Evolutionary conservation across 352 stramenopile genomes (phyloP).

Genomic region (Pythium phragmiticola): DNA sequence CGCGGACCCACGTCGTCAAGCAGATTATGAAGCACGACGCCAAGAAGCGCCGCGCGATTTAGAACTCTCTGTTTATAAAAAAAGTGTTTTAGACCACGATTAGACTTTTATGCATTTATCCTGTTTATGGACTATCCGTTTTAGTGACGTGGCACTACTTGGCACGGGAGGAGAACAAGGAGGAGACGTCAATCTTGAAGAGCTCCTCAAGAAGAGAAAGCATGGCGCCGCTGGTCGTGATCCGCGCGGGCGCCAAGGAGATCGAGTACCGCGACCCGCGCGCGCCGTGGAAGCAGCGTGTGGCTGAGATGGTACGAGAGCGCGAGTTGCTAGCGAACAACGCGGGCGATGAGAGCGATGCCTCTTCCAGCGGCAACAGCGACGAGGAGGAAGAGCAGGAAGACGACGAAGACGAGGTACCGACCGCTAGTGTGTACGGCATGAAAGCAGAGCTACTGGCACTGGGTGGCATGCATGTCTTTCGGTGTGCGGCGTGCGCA

Average conservation of each 20-base stretch:
- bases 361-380: slow-evolving; percentile 16
- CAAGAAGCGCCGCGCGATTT: slow-evolving; percentile 64
- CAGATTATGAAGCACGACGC: slow-evolving; percentile 82
- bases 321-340: neutral
- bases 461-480: slow-evolving; percentile 47
- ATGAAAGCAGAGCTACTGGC: slow-evolving; percentile 50
- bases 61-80: neutral
- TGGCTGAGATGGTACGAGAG: slow-evolving; percentile 22
- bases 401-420: slow-evolving; percentile 23
- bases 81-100: no score
- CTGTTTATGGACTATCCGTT: neutral
- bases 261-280: slow-evolving; percentile 68
- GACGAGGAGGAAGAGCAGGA: slow-evolving; percentile 21
- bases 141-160: slow-evolving; percentile 12
- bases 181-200: slow-evolving; percentile 18
- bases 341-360: slow-evolving; percentile 27
- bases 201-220: neutral
- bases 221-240: slow-evolving; percentile 78
- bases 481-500: slow-evolving; percentile 62
- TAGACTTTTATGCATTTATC: no score
- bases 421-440: slow-evolving; percentile 28
- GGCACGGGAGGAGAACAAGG: slow-evolving; percentile 14
- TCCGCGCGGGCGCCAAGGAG: slow-evolving; percentile 58
- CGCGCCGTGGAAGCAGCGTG: slow-evolving; percentile 36
- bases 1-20: slow-evolving; percentile 73